These are phyloP conservation scores for Fusarium papillatum DNA, from an alignment of 2,329 filamentous ascomycete species.

Conservation along the genomic window DNA sequence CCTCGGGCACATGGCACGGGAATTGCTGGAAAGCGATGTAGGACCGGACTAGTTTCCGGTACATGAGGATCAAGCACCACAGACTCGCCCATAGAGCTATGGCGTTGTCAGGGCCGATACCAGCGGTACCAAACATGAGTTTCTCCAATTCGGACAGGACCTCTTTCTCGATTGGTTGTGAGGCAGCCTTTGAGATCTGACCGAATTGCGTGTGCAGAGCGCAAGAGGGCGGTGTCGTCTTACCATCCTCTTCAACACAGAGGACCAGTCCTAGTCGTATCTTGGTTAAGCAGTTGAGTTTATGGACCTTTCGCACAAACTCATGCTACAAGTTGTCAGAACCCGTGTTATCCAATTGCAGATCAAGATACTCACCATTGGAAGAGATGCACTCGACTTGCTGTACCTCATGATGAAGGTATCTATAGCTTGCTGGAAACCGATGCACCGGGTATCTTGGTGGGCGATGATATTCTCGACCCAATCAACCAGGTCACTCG, in stretches of 20 bases:
- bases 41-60: constrained; percentile 44
- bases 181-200: constrained; percentile 45
- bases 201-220: constrained; percentile 46
- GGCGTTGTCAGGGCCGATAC: constrained; percentile 40
- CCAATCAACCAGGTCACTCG: constrained; percentile 40
- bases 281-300: constrained; percentile 45
- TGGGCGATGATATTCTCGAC: constrained; percentile 40
- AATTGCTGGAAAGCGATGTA: constrained; percentile 47
- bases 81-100: constrained; percentile 46
- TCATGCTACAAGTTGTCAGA: constrained; percentile 31
- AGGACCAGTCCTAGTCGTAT: constrained; percentile 43
- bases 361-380: constrained; percentile 36
- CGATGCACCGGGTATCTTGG: constrained; percentile 42
- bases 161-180: constrained; percentile 43
- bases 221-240: constrained; percentile 42
- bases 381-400: constrained; percentile 34
- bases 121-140: constrained; percentile 40
- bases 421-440: constrained; percentile 46
- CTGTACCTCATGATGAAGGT: constrained; percentile 44
- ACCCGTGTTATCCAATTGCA: not conserved
- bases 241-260: constrained; percentile 40
- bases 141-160: constrained; percentile 43
- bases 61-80: constrained; percentile 46
- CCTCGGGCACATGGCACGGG: constrained; percentile 45
- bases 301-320: constrained; percentile 43